Base-by-base conservation (phyloP, 2,329 filamentous ascomycete genomes). In the Sporothrix pallida region DNA sequence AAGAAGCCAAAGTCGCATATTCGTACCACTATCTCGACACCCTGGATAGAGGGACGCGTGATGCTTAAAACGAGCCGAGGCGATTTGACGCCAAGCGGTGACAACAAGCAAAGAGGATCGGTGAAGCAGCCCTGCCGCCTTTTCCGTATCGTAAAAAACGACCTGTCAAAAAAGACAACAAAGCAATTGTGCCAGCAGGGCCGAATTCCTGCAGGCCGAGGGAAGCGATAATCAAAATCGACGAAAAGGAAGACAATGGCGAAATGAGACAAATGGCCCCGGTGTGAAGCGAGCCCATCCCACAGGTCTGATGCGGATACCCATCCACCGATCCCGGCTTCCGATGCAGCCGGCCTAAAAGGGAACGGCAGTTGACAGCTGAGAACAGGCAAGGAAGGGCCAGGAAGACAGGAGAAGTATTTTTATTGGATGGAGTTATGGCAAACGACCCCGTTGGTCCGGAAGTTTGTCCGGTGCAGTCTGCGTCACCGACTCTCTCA, bases 261-360 rank as follows among this genome's bases (percentile, higher is more conserved):
- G 17, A 17, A 31, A 60, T 15, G n/a, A 60, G 31, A 37, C 17
- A 44, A 8, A 37, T 37, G 31, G 12, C 58, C 6, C 31, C 31
- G 7, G 58, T 23, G 42, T 42, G 8, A n/a, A 6, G 31, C 31
- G 7, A n/a, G 1, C 31, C 58, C 31, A n/a, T 42, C 15, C 4
- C 31, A 63, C 58, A 63, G 58, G 20, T 20, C 15, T 13, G 58
- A 63, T 20, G 58, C 31, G 58, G 31, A 63, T 42, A 5, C 7
- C 58, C n/a, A 17, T 2, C 31, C 9, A 20, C 62, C 20, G 26
- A 67, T 26, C 42, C 10, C n/a, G 62, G 62, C 42, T 48, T 26
- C 42, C 62, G 62, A 67, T 26, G 62, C 42, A 67, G 62, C 42
- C 42, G 62, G 62, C 62, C 17, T 10, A 17, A 67, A 67, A 48